Evolutionary conservation across 225 moss, liverwort and hornwort genomes (phyloP).

Genomic region (Pseudoscleropodium purum): DNA sequence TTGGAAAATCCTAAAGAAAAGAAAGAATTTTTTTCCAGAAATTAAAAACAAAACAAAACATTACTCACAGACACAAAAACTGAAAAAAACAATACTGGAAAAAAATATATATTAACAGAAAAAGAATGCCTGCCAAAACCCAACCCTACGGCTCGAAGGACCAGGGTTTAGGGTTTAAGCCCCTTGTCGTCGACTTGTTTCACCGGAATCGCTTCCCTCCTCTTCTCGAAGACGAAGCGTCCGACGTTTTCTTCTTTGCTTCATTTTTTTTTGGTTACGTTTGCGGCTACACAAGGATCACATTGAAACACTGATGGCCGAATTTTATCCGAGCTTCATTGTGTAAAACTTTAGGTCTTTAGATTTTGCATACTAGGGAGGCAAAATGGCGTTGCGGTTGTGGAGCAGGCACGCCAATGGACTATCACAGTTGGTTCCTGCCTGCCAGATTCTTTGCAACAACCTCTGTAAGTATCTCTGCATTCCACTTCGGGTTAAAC

Average conservation of each 20-base stretch:
- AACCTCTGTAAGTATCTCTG: slow-evolving; percentile 22
- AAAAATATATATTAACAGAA: background rate
- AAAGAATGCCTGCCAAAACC: background rate
- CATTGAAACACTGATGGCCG: background rate
- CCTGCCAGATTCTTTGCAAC: slow-evolving; percentile 12
- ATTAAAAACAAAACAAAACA: no score
- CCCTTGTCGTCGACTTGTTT: background rate
- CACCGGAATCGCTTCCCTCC: background rate
- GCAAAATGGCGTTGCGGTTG: slow-evolving; percentile 41
- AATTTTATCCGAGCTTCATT: background rate
- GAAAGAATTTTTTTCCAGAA: no score
- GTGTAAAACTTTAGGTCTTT: background rate
- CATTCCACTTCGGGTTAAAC: background rate
- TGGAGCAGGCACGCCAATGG: slow-evolving; percentile 29
- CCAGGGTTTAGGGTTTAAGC: slow-evolving; percentile 13
- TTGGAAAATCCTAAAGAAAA: background rate
- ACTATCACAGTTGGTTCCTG: slow-evolving; percentile 9
- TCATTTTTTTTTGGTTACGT: background rate
- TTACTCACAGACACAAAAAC: background rate
- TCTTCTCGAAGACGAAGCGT: background rate
- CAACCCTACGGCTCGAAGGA: background rate
- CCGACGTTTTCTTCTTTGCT: background rate
- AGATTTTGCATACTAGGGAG: background rate
- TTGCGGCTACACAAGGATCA: background rate
- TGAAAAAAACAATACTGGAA: background rate